Conservation (phyloP, 306 rosid genomes). For the Hippophae tibetana region DNA sequence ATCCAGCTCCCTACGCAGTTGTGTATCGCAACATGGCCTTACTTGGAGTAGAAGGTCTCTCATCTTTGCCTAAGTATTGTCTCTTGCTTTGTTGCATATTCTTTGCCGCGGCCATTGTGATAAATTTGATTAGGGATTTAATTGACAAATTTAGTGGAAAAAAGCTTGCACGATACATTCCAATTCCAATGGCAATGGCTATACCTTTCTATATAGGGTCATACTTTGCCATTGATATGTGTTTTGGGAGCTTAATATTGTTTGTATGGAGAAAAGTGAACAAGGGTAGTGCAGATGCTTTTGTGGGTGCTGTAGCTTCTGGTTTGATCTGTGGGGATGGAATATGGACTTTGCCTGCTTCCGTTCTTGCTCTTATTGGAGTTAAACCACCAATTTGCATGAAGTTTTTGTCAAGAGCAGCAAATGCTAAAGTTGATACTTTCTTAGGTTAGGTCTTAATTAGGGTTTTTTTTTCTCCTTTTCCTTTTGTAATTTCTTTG, state of each 20-base stretch:
- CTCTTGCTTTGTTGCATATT: slow-evolving; percentile 28
- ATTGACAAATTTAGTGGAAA: slow-evolving; percentile 20
- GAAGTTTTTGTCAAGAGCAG: slow-evolving; percentile 32
- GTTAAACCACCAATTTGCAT: slow-evolving; percentile 43
- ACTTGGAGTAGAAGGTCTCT: slow-evolving; percentile 30
- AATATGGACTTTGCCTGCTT: slow-evolving; percentile 38
- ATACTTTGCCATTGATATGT: slow-evolving; percentile 40
- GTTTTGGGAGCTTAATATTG: slow-evolving; percentile 31
- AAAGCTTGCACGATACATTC: too few species aligned
- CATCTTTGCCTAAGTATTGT: slow-evolving; percentile 29
- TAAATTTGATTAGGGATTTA: slow-evolving; percentile 28
- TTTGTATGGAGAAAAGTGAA: slow-evolving; percentile 31
- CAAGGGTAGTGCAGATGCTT: slow-evolving; percentile 32
- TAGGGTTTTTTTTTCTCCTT: too few species aligned
- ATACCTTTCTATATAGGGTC: slow-evolving; percentile 38
- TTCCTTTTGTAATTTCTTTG: too few species aligned
- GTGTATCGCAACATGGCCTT: slow-evolving; percentile 39
- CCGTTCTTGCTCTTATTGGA: slow-evolving; percentile 31
- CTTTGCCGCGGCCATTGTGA: slow-evolving; percentile 26
- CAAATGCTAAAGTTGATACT: slow-evolving; percentile 19
- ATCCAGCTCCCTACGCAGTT: slow-evolving; percentile 34
- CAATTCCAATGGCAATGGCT: slow-evolving; percentile 46
- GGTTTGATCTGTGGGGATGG: slow-evolving; percentile 49
- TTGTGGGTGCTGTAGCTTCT: slow-evolving; percentile 37
- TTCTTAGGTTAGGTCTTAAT: slow-evolving; percentile 3